Conservation (phyloP, 2,329 filamentous ascomycete genomes). For the Hypomyces perniciosus region DNA sequence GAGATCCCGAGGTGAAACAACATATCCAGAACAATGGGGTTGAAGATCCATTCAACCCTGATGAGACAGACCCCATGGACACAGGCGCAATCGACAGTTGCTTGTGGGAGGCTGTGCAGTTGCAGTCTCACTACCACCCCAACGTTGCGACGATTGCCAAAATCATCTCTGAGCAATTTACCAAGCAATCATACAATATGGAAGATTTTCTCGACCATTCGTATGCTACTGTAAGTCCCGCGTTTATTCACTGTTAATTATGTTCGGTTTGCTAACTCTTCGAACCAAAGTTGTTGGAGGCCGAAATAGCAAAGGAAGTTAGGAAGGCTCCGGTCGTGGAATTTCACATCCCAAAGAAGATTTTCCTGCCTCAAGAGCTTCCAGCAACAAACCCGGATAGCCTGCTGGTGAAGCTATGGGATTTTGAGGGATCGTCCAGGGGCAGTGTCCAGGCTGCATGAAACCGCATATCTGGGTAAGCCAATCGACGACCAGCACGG, state of each 20-base stretch:
- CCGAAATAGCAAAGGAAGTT: conserved; percentile 74
- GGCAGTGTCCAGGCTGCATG: conserved; percentile 5
- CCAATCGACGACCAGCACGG: not conserved
- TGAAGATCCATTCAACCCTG: conserved; percentile 68
- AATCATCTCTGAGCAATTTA: conserved; percentile 95
- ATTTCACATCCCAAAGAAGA: conserved; percentile 85
- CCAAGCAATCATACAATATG: conserved; percentile 88
- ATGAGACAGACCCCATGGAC: conserved; percentile 75
- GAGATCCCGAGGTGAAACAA: conserved; percentile 51
- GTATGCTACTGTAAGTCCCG: conserved; percentile 64
- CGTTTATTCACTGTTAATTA: not conserved
- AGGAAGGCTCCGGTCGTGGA: conserved; percentile 86
- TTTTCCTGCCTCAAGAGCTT: conserved; percentile 55
- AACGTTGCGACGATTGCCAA: conserved; percentile 92
- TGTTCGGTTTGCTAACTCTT: conserved; percentile 26
- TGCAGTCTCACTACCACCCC: conserved; percentile 92
- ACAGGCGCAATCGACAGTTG: conserved; percentile 86
- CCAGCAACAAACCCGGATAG: conserved; percentile 44
- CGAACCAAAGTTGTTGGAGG: conserved; percentile 62
- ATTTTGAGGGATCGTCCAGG: conserved; percentile 36
- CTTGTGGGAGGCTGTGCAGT: conserved; percentile 87
- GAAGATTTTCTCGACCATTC: conserved; percentile 97
- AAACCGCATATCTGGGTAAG: not conserved
- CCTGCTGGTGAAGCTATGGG: conserved; percentile 56
- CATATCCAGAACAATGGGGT: conserved; percentile 54